phyloP scores from a whole-genome alignment of 1,284 basidiomycete genomes.

The Tranzscheliella williamsii region DNA sequence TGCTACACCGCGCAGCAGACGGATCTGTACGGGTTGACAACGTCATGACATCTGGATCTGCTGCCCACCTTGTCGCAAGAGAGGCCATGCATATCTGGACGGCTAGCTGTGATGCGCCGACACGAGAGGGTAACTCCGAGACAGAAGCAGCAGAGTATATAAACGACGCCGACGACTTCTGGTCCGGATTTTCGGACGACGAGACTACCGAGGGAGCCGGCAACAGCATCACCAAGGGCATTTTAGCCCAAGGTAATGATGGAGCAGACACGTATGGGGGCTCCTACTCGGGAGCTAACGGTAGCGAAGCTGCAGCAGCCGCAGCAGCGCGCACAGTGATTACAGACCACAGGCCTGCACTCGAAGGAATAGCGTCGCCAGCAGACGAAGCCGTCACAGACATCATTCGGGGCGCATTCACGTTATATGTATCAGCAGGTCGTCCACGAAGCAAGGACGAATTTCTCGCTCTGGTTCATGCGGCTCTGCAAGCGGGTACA shows the following conservation, averaged over 20 bases:
- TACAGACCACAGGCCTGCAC: too few relatives aligned
- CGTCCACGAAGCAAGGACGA: background rate
- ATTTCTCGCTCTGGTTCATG: constrained; percentile 9
- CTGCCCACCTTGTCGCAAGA: background rate
- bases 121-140: background rate
- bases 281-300: too few relatives aligned
- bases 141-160: constrained; percentile 25
- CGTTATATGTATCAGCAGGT: constrained; percentile 2
- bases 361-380: too few relatives aligned
- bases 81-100: constrained; percentile 2
- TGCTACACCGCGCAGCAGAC: background rate
- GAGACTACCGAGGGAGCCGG: too few relatives aligned
- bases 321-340: too few relatives aligned
- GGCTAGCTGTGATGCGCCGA: background rate
- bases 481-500: too few relatives aligned
- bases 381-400: constrained; percentile 15
- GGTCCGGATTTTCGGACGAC: constrained; percentile 30
- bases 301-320: too few relatives aligned
- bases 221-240: too few relatives aligned
- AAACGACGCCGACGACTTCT: constrained; percentile 33
- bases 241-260: background rate
- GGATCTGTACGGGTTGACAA: constrained; percentile 13
- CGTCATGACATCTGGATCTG: background rate
- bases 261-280: constrained; percentile 1
- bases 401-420: constrained; percentile 17